Evolutionary conservation across 306 rosid genomes (phyloP), one percentile per base, ranked within the genome.

Genomic region (Sicyos edulis): DNA sequence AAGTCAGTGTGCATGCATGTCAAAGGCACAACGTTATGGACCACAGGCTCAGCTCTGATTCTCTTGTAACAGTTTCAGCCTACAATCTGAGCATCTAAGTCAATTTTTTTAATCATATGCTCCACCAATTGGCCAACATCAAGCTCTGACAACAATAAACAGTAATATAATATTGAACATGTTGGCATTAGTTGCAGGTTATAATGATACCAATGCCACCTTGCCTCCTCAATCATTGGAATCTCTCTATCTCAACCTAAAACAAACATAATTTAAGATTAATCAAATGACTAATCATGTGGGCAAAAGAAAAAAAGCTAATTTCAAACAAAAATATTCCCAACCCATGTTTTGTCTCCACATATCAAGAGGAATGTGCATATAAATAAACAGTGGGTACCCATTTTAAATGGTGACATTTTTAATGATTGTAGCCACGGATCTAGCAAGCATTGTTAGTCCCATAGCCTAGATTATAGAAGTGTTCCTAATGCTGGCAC

Each of bases 141-240:
- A 20, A 54, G 54, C 53, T 57, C 64, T 53, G 75, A 71, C 63
- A 52, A 83, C 51, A 74, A 60, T 7, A 42, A 24, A 71, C 75
- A 56, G 69, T 71, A 72, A 51, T 65, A 58, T 53, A 50, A 44
- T 45, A 67, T 42, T 50, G 59, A 24, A 47, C 57, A 73, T 71
- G 52, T 54, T 29, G 63, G 63, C 75, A 14, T 55, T n/a, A 29
- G 63, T 37, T 55, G 75, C 49, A 42, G 75, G 63, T 34, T 22
- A 17, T 53, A 29, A 29, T 71, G 79, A 70, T 44, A 70, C 24
- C 21, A 70, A 19, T 81, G 84, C 69, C 52, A 77, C 50, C 74
- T 75, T 82, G 84, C 64, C 81, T 53, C n/a, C 88, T 71, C 62
- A 76, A 45, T 80, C 10, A 62, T 16, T 21, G 44, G 70, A n/a